These are phyloP conservation scores for Kazachstania kunashirensis DNA, from an alignment of 805 yeast genomes.

Conservation along the genomic window DNA sequence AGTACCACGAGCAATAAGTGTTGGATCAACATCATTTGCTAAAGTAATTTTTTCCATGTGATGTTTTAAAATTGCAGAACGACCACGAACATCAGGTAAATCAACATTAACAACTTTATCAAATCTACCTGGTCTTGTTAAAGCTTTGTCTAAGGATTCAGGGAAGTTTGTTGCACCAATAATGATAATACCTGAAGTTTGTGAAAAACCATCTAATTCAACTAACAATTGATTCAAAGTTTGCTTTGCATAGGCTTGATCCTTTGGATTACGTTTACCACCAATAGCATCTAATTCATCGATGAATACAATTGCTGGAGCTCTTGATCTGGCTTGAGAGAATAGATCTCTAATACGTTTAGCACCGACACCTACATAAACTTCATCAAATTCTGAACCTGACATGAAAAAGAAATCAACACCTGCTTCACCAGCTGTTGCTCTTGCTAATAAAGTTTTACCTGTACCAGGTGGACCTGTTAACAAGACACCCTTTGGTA, in stretches of 20 bases:
- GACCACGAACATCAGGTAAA: slow-evolving; percentile 95
- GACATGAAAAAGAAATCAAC: slow-evolving; percentile 98
- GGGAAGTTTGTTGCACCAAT: slow-evolving; percentile 99
- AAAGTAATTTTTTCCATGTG: slow-evolving; percentile 88
- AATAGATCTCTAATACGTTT: slow-evolving; percentile 93
- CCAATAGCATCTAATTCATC: slow-evolving; percentile 99
- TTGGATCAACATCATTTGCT: slow-evolving; percentile 76
- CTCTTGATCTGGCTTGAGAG: slow-evolving; percentile 83
- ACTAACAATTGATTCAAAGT: slow-evolving; percentile 92
- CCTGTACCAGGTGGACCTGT: slow-evolving; percentile 99
- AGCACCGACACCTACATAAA: slow-evolving; percentile 98
- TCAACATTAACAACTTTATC: slow-evolving; percentile 94
- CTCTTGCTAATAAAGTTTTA: slow-evolving; percentile 90
- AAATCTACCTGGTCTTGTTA: slow-evolving; percentile 96
- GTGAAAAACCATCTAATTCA: slow-evolving; percentile 92
- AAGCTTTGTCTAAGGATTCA: slow-evolving; percentile 89
- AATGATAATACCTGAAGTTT: slow-evolving; percentile 84
- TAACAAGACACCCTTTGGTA: slow-evolving; percentile 91
- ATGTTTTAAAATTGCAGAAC: slow-evolving; percentile 82
- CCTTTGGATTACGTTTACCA: slow-evolving; percentile 93
- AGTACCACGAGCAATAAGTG: slow-evolving; percentile 90
- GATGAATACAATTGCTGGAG: slow-evolving; percentile 94
- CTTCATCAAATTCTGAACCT: slow-evolving; percentile 95
- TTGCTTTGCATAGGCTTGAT: slow-evolving; percentile 96
- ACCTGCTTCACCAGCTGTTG: slow-evolving; percentile 98